Conservation (phyloP, 2,329 filamentous ascomycete species). For the Monilinia polystroma region DNA sequence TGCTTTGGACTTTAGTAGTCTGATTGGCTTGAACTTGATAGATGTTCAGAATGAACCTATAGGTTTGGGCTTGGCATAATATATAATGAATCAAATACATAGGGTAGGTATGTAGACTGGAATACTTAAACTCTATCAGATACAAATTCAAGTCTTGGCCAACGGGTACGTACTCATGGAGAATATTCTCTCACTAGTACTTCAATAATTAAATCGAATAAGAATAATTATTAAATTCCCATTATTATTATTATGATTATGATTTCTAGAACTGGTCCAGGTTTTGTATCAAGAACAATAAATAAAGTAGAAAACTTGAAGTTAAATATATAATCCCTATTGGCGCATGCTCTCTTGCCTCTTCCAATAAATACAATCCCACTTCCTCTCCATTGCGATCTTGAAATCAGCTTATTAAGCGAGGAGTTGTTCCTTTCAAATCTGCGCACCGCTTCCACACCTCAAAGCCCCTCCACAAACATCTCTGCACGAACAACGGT, state of each 20-base stretch:
- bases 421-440: conserved; percentile 24
- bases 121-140: conserved; percentile 4
- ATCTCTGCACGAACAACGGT: conserved; percentile 15
- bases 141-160: background rate
- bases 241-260: background rate
- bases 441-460: conserved; percentile 22
- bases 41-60: conserved; percentile 34
- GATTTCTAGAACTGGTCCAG: background rate
- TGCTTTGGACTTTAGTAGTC: conserved; percentile 81
- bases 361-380: conserved; percentile 12
- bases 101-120: background rate
- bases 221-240: background rate
- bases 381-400: conserved; percentile 14
- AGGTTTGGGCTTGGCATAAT: conserved; percentile 42
- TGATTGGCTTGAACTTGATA: conserved; percentile 62
- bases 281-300: background rate
- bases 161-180: too few species aligned
- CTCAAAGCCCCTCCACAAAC: conserved; percentile 20
- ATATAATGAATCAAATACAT: background rate
- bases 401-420: conserved; percentile 21
- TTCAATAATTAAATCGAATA: conserved; percentile 2
- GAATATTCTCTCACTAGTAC: background rate
- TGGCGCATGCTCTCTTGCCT: conserved; percentile 22
- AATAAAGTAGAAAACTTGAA: conserved; percentile 3
- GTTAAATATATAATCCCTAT: background rate